Evolutionary conservation across 192 early-diverging fungal genomes (phyloP), one percentile per base, ranked within the genome.

Genomic region (Geranomyces michiganensis): DNA sequence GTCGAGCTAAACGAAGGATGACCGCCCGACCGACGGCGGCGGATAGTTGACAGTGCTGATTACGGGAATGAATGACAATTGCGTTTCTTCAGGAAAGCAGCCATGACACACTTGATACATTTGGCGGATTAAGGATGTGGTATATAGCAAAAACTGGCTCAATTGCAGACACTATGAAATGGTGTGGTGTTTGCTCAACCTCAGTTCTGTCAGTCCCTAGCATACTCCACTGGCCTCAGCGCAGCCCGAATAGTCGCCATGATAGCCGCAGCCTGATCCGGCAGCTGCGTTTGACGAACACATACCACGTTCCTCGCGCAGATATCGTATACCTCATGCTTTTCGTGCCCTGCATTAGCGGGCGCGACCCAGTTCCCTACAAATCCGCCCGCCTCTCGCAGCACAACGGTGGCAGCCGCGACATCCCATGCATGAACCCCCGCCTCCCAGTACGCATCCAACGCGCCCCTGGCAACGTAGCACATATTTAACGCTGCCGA

Each of bases 361-460:
- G 36, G 36, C 15, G 46, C 53, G 0, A 43, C 67, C 76, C 76
- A 84, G 56, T 80, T 82, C 24, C 92, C 81, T 17, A 93, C 87
- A 1, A 89, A 65, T 19, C 96, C 94, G 17, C 96, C 94, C 8
- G 94, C 80, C 74, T 99, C 95, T 17, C 78, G 73, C 7, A 96
- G 77, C 74, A 99, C 91, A 17, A 93, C 83, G 3, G 88, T 81
- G n/a, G 87, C 94, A 19, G 95, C 96, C 22, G 90, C 89, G 41
- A 97, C 90, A 76, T 99, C 96, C 93, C 94, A 94, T 14, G 65
- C 62, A 61, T 86, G 80, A 8, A 81, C 67, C 7, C 95, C 96
- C 47, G 89, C 83, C 76, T 99, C 96, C 92, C 94, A 99, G 77
- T 94, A 97, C 8, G 91, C 73, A 71, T 99, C 95, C 8, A 89